These are phyloP conservation scores for Plasmopara muralis DNA, from an alignment of 352 stramenopile species.

Conservation along the genomic window DNA sequence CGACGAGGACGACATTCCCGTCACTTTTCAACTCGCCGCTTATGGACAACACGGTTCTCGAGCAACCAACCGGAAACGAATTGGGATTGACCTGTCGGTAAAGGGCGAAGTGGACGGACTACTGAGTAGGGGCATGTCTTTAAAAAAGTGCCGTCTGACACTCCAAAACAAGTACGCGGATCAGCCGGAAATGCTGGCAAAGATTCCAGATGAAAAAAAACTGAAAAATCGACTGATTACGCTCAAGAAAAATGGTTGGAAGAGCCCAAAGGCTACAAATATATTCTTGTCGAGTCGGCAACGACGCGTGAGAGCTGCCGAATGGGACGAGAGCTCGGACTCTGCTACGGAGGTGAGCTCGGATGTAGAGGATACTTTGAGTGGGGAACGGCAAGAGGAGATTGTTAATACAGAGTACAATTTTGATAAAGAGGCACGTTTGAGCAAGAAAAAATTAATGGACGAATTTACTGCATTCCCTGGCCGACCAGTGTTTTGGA, in stretches of 20 bases:
- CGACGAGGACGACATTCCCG: conserved; percentile 21
- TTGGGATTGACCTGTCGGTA: conserved; percentile 14
- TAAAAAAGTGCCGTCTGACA: conserved; percentile 8
- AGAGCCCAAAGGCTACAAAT: not conserved
- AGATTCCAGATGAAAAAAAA: conserved; percentile 13
- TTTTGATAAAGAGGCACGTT: conserved; percentile 2
- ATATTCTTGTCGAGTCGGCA: not conserved
- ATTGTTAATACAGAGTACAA: not conserved
- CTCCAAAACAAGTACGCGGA: conserved; percentile 16
- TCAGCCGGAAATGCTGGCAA: conserved; percentile 13
- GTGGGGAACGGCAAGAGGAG: not conserved
- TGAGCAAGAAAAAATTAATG: conserved; percentile 22
- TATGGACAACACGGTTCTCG: conserved; percentile 9
- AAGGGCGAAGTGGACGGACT: conserved; percentile 18
- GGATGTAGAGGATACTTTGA: not conserved
- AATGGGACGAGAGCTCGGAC: conserved; percentile 5
- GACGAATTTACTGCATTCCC: conserved; percentile 16
- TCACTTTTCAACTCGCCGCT: conserved; percentile 16
- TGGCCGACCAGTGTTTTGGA: conserved; percentile 24
- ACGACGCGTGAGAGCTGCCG: conserved; percentile 1
- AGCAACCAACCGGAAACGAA: conserved; percentile 10
- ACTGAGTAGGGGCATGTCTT: conserved; percentile 2
- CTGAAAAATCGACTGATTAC: conserved; percentile 17
- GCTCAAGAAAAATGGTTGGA: conserved; percentile 11
- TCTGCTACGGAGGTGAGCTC: not conserved